Percentiles rank a stretch among this genome's conserved stretches.
phyloP scores from a whole-genome alignment of 768 basidiomycete genomes.

The Strobilomyces echinocephalus region DNA sequence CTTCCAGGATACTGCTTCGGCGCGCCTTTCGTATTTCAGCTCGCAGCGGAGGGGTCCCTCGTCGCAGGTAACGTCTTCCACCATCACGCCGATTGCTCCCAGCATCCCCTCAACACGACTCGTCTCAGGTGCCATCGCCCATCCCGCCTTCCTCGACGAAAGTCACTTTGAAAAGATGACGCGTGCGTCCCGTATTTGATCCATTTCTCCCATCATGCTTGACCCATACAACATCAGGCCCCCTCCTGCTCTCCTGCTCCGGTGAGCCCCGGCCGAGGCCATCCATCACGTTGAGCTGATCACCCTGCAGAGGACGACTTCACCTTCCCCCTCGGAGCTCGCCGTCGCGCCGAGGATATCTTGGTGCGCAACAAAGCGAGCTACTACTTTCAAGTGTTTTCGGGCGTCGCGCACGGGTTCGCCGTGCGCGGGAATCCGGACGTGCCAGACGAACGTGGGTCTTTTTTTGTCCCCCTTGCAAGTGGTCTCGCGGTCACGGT shows the following conservation, averaged over 20 bases:
- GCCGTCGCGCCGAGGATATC: conserved; percentile 53
- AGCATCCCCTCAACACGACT: not conserved
- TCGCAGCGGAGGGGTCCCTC: conserved; percentile 39
- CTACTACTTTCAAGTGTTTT: conserved; percentile 56
- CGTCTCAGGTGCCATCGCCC: conserved; percentile 32
- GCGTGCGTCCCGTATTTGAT: conserved; percentile 29
- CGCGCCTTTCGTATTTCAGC: conserved; percentile 44
- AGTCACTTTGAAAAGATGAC: conserved; percentile 46
- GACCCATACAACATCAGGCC: conserved; percentile 3
- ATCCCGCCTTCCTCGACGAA: conserved; percentile 49
- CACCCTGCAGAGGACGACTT: conserved; percentile 41
- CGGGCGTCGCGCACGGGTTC: conserved; percentile 32
- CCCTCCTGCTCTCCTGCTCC: conserved; percentile 21
- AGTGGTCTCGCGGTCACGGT: not conserved
- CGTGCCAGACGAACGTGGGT: conserved; percentile 19
- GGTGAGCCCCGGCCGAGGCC: conserved; percentile 7
- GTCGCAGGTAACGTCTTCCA: conserved; percentile 33
- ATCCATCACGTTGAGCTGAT: not conserved
- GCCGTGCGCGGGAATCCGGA: conserved; percentile 14
- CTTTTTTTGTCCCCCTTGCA: not conserved
- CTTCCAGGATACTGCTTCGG: conserved; percentile 54
- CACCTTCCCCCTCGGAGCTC: conserved; percentile 44
- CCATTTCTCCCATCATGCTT: not conserved
- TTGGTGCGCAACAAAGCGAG: conserved; percentile 42
- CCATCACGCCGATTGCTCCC: not conserved